Conservation (phyloP, 176 grass and related monocot species). For the Oryza rufipogon region DNA sequence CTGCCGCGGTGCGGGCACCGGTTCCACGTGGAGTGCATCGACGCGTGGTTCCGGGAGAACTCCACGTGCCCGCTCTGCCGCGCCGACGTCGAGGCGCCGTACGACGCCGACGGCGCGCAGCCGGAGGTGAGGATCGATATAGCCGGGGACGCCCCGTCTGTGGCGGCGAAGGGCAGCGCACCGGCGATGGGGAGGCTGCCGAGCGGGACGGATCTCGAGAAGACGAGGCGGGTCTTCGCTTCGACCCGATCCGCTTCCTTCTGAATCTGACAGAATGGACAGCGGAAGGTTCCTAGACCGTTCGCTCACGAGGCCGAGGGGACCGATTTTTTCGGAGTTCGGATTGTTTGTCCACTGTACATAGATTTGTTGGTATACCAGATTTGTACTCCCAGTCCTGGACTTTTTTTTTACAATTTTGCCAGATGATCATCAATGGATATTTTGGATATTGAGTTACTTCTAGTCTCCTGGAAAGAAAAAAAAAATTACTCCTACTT, state of each 20-base stretch:
- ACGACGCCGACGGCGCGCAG: background rate
- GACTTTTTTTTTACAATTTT: too few relatives aligned
- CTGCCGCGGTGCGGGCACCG: constrained; percentile 62
- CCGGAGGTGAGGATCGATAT: constrained; percentile 6
- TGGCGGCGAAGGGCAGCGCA: background rate
- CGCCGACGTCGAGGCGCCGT: constrained; percentile 37
- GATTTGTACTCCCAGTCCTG: background rate
- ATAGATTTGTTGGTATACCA: constrained; percentile 15
- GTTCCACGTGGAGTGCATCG: constrained; percentile 72
- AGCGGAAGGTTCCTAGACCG: background rate
- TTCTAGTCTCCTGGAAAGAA: too few relatives aligned
- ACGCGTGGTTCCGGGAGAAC: constrained; percentile 66
- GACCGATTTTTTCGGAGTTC: background rate
- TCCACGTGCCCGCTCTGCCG: constrained; percentile 71
- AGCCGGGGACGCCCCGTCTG: background rate
- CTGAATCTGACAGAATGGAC: background rate
- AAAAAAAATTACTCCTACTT: too few relatives aligned
- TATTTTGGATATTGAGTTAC: background rate
- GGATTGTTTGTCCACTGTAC: background rate
- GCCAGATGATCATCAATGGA: background rate
- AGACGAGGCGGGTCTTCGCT: constrained; percentile 37
- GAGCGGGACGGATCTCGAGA: constrained; percentile 37
- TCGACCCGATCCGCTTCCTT: constrained; percentile 14
- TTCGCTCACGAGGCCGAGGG: background rate
- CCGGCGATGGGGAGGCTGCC: constrained; percentile 47